Evolutionary conservation across 129 eudicot species (phyloP), one percentile per base, ranked within the genome.

Genomic region (Smallanthus sonchifolius): DNA sequence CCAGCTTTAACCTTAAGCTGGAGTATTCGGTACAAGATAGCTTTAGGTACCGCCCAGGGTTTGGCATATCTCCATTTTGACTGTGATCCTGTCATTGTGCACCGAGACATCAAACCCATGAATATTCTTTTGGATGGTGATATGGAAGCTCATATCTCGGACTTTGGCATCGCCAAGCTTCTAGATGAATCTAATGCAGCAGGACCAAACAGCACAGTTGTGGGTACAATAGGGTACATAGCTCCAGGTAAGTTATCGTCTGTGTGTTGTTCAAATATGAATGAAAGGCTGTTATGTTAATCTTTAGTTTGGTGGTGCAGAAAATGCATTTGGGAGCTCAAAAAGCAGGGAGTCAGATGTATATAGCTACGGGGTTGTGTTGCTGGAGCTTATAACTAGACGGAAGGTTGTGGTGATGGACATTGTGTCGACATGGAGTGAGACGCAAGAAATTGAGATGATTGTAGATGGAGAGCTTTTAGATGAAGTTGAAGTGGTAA

Each of bases 181-280:
- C 84, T 92, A 35, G 95, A 89, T 60, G 84, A 81, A 47, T 80
- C 98, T 67, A 77, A 80, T 16, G 70, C 78, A 72, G 76, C 89
- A 47, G 0, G 63, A 43, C 67, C 75, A 65, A 83, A 86, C 62
- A 68, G 17, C 49, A 60, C 74, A 4, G 82, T 90, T 72, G 84
- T 82, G 70, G 98, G 98, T 62, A 90, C 95, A 32, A 61, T 86
- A 62, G 96, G 96, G 6, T 92, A 90, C 81, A 87, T 92, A 36
- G 96, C 96, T 79, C 96, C 98, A 79, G 96, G 98, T 93, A 88
- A 10, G 10, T 13, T n/a, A n/a, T n/a, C n/a, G n/a, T n/a, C n/a
- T n/a, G n/a, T n/a, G n/a, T n/a, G n/a, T n/a, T n/a, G n/a, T n/a
- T n/a, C n/a, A n/a, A n/a, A n/a, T n/a, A n/a, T n/a, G n/a, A n/a